Percentiles rank a stretch among this genome's conserved stretches.
Conservation (phyloP, 2,329 filamentous ascomycete species). For the Monilinia polystroma region DNA sequence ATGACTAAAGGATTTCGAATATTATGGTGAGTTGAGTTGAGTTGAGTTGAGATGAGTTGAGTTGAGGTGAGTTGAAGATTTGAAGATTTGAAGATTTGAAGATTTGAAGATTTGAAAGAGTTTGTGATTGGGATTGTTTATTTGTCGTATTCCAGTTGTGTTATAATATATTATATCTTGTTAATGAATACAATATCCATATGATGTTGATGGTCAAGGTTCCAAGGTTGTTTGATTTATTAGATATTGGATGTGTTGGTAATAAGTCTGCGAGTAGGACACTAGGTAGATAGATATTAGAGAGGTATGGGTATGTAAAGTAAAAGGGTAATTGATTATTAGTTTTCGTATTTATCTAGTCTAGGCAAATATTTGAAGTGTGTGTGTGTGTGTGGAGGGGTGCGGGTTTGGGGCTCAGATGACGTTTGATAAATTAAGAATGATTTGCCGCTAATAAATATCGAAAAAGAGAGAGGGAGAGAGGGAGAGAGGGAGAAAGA, state of each 20-base stretch:
- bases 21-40: not conserved
- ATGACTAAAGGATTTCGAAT: not conserved
- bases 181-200: too few species aligned
- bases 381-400: constrained; percentile 11
- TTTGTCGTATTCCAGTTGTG: not conserved
- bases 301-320: too few species aligned
- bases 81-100: too few species aligned
- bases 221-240: too few species aligned
- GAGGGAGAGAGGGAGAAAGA: too few species aligned
- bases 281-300: not conserved
- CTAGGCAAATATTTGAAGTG: constrained; percentile 7
- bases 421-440: constrained; percentile 15
- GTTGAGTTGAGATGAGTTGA: too few species aligned
- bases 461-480: not conserved
- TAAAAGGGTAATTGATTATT: not conserved
- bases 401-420: constrained; percentile 1
- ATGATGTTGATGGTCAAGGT: not conserved
- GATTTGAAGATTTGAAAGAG: not conserved
- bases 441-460: not conserved
- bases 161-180: too few species aligned
- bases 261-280: too few species aligned
- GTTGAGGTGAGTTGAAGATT: not conserved
- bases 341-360: not conserved
- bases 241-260: too few species aligned
- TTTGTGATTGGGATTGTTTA: not conserved